Evolutionary conservation across 306 rosid species (phyloP), one percentile per base, ranked within the genome.

Genomic region (Cucurbita moschata): DNA sequence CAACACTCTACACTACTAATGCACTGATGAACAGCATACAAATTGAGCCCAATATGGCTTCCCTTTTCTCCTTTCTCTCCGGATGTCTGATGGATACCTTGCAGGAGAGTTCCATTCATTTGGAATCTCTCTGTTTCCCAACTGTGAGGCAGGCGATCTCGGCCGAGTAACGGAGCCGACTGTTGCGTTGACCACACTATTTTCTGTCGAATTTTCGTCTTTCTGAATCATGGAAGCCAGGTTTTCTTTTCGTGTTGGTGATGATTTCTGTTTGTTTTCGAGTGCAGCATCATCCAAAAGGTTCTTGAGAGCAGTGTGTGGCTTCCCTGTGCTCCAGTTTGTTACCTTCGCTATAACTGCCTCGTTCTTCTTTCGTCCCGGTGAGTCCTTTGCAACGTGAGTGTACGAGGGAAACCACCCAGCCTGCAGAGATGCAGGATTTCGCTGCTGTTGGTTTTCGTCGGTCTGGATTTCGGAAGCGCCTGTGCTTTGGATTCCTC

Each of bases 31-130:
- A 87, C 97, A 94, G 80, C 97, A 94, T 46, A 89, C 88, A 75
- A 90, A 83, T 44, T 87, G 99, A 46, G 76, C 86, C 98, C 98
- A 93, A 71, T 79, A 92, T 53, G 96, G 91, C 83, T 83, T 90
- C 53, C 75, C 81, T 77, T 88, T 91, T 78, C 85, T 86, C 85
- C 88, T 94, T 5, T 84, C 99, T 73, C 85, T 83, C 86, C 86
- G 87, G 30, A 83, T 83, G 42, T 84, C 90, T 23, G 88, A 79
- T 74, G 86, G 94, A 77, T 86, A 88, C 81, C 90, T 85, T 67
- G 96, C 94, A 0, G 97, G 97, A 26, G 98, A 93, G 84, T 88
- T 81, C 98, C 96, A 87, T 78, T 93, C 98, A 75, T 81, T 80
- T 26, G 82, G 86, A 12, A 77, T 77, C 37, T 86, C 87, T 72